phyloP scores from a whole-genome alignment of 352 stramenopile genomes.

The Globisporangium irregulare region DNA sequence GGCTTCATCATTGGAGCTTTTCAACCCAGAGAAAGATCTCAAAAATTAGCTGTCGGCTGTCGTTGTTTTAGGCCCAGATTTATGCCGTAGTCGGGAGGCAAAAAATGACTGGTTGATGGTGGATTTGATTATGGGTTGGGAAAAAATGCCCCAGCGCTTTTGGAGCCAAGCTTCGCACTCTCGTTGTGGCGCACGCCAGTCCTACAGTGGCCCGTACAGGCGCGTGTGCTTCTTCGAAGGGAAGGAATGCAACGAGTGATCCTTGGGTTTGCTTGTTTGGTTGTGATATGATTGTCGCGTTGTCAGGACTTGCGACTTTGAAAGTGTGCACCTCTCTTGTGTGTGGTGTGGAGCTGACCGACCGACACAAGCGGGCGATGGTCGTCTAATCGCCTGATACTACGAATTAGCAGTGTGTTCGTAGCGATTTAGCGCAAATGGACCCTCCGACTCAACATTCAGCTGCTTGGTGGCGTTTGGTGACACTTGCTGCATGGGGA shows the following conservation, averaged over 20 bases:
- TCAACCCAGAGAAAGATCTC: background rate
- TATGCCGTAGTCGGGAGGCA: background rate
- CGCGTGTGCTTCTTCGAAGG: background rate
- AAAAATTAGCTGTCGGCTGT: background rate
- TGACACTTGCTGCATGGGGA: background rate
- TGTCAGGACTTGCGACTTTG: slow-evolving; percentile 1
- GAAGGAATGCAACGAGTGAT: background rate
- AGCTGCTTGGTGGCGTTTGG: background rate
- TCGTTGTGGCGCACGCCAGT: background rate
- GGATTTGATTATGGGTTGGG: background rate
- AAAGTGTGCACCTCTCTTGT: background rate
- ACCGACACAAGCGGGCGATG: background rate
- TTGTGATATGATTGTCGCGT: slow-evolving; percentile 1
- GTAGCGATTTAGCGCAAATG: background rate
- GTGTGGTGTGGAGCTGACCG: background rate
- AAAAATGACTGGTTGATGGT: background rate
- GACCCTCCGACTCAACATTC: background rate
- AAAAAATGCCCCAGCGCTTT: background rate
- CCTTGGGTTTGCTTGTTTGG: background rate
- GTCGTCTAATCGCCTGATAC: background rate
- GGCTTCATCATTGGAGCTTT: background rate
- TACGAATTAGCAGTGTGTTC: background rate
- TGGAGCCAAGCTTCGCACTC: background rate
- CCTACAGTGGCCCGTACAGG: background rate
- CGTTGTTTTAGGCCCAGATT: background rate